Evolutionary conservation across 805 yeast species (phyloP), one percentile per base, ranked within the genome.

Genomic region (Candida golubevii): DNA sequence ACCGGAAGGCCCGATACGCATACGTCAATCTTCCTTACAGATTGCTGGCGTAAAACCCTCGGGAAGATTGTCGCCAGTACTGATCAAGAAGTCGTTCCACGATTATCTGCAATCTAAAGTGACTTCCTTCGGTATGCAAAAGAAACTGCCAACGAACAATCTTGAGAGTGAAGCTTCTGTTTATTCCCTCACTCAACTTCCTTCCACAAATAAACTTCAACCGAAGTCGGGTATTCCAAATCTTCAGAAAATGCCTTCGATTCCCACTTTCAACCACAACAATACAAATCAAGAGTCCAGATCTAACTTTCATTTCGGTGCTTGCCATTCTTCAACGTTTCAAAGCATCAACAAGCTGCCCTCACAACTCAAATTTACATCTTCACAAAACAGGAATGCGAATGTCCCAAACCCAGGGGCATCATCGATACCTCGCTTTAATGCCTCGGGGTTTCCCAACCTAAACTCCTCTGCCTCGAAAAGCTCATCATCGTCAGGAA

Each of bases 21-120:
- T 55, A 11, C 48, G 71, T 38, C 53, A 55, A 29, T 51, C 66
- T 10, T 63, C 70, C 7, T 53, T 67, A 32, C 68, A 67, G 42
- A 47, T 62, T 58, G 71, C 72, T 1, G 72, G 72, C 7, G 71
- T 64, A n/a, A 42, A 38, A 28, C 42, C 42, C 8, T 28, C 42
- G 4, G 39, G 27, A 27, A 32, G 39, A 23, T 8, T 8, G 15
- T 29, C 38, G 18, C 41, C 46, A 12, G 14, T 11, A 12, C 35
- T 37, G 13, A 41, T 42, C 41, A 28, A 38, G 18, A 42, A 42
- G 35, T 23, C 41, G 6, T 42, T 41, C 6, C 37, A 28, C 26
- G 23, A 18, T 28, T 38, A 42, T 27, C 39, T 38, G 12, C 33
- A 33, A 8, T 30, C 34, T 11, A 29, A n/a, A 10, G 35, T 18